Percentiles rank a stretch among this genome's conserved stretches.
phyloP scores from a whole-genome alignment of 352 stramenopile genomes.

The Pythium biforme region DNA sequence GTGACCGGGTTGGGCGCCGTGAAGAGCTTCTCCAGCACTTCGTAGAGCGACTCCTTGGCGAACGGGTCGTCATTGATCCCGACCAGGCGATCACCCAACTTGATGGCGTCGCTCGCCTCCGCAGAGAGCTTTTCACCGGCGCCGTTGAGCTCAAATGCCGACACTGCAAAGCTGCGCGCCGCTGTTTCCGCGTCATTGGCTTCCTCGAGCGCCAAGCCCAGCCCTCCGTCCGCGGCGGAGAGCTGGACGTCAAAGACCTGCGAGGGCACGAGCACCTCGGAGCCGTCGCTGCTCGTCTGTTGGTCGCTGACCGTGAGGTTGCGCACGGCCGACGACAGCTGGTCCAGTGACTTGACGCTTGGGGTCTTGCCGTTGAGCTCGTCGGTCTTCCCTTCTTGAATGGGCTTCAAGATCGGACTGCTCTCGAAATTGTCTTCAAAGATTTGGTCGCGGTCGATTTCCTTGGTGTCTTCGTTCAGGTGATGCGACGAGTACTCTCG shows the following conservation, averaged over 20 bases:
- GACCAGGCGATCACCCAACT: conserved; percentile 53
- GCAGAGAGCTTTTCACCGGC: conserved; percentile 60
- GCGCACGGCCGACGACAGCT: background rate
- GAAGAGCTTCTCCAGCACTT: conserved; percentile 67
- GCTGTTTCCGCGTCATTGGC: background rate
- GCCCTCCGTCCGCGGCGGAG: conserved; percentile 63
- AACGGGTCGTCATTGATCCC: conserved; percentile 58
- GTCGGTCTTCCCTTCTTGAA: background rate
- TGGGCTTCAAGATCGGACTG: conserved; percentile 4
- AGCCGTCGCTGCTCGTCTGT: conserved; percentile 13
- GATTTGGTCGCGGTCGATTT: conserved; percentile 67
- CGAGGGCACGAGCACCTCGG: conserved; percentile 26
- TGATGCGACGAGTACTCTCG: conserved; percentile 56
- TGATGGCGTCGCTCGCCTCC: conserved; percentile 68
- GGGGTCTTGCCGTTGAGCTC: background rate
- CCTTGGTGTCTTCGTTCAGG: conserved; percentile 30
- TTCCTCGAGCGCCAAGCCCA: conserved; percentile 62
- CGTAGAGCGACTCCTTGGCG: conserved; percentile 40
- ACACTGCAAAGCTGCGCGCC: conserved; percentile 44
- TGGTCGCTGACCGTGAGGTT: conserved; percentile 18
- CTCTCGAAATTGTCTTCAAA: conserved; percentile 43
- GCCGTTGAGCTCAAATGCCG: conserved; percentile 64
- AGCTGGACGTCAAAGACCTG: conserved; percentile 58
- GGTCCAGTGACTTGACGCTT: background rate
- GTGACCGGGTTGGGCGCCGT: conserved; percentile 68